These are phyloP conservation scores for Paramyrothecium roridum DNA, from an alignment of 2,329 filamentous ascomycete species.

Conservation along the genomic window DNA sequence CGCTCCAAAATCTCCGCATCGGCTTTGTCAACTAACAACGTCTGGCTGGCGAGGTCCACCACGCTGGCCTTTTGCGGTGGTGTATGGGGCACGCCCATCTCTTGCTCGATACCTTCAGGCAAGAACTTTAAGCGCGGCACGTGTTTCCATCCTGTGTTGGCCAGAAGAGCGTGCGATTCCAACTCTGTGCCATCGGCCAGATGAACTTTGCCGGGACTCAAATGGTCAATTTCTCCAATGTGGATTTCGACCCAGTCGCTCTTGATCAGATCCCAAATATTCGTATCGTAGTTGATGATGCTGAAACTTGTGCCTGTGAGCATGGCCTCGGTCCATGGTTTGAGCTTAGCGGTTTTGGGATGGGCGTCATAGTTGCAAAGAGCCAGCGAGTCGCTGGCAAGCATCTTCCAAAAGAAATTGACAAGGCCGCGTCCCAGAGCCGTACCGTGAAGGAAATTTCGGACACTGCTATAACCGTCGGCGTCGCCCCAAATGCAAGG, in stretches of 20 bases:
- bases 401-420: constrained; percentile 53
- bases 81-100: constrained; percentile 43
- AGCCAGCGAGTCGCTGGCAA: constrained; percentile 52
- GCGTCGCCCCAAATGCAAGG: constrained; percentile 69
- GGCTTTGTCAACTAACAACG: constrained; percentile 31
- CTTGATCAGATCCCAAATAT: constrained; percentile 55
- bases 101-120: constrained; percentile 37
- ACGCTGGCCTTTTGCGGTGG: constrained; percentile 11
- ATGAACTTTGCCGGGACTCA: constrained; percentile 42
- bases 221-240: constrained; percentile 45
- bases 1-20: constrained; percentile 48
- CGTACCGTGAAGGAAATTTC: constrained; percentile 56
- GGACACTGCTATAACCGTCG: constrained; percentile 54
- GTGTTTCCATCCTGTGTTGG: constrained; percentile 56
- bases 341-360: constrained; percentile 49
- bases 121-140: constrained; percentile 47
- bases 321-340: constrained; percentile 47
- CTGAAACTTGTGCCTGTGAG: constrained; percentile 53
- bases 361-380: constrained; percentile 53
- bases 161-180: constrained; percentile 46
- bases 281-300: constrained; percentile 57
- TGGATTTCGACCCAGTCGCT: constrained; percentile 50
- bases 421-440: constrained; percentile 53
- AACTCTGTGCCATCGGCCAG: constrained; percentile 45
- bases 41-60: constrained; percentile 28